Evolutionary conservation across 768 basidiomycete species (phyloP).

Genomic region (Termitomyces sp.): DNA sequence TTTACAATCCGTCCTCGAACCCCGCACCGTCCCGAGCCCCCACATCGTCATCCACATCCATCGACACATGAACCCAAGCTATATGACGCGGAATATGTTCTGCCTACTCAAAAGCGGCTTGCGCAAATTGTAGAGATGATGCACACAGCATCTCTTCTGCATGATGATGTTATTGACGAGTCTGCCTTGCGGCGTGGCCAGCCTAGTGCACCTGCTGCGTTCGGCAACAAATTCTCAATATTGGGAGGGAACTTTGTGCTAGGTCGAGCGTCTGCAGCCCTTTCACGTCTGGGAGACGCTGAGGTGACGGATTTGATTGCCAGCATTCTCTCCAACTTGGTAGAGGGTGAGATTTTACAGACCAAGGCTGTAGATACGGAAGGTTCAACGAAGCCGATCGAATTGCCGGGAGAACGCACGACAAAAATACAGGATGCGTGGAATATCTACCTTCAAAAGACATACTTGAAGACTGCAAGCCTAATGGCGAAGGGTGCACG

Average conservation of each 20-base stretch:
- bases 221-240: slow-evolving; percentile 85
- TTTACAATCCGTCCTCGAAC: slow-evolving; percentile 28
- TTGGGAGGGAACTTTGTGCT: slow-evolving; percentile 90
- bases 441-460: slow-evolving; percentile 86
- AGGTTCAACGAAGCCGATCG: slow-evolving; percentile 16
- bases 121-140: slow-evolving; percentile 97
- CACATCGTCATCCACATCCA: slow-evolving; percentile 16
- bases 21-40: slow-evolving; percentile 22
- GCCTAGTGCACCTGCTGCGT: slow-evolving; percentile 74
- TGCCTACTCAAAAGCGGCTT: slow-evolving; percentile 86
- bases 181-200: slow-evolving; percentile 73
- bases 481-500: slow-evolving; percentile 90
- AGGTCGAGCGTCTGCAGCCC: slow-evolving; percentile 76
- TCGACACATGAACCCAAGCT: slow-evolving; percentile 14
- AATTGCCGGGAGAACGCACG: slow-evolving; percentile 17
- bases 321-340: slow-evolving; percentile 80
- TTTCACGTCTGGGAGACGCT: slow-evolving; percentile 70
- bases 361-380: slow-evolving; percentile 45
- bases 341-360: slow-evolving; percentile 93
- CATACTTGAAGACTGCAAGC: slow-evolving; percentile 90
- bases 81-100: slow-evolving; percentile 28
- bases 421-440: slow-evolving; percentile 41
- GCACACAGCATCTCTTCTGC: slow-evolving; percentile 91
- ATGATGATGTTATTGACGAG: slow-evolving; percentile 92
- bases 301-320: slow-evolving; percentile 91